Conservation (phyloP, 768 basidiomycete genomes). For the Lentinula sp. region DNA sequence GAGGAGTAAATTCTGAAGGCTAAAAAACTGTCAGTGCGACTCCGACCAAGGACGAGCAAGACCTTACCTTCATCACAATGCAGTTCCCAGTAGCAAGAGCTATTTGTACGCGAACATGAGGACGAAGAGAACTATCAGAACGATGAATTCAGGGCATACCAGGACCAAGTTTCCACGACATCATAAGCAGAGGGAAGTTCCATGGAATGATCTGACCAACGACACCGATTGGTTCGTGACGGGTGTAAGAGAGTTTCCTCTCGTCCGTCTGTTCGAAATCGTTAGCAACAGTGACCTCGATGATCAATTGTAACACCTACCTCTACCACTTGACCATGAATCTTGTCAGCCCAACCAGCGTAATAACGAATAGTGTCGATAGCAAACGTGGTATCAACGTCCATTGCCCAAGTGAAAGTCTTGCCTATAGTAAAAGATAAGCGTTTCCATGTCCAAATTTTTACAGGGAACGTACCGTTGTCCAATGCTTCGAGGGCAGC, state of each 20-base stretch:
- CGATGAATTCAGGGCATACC: background rate
- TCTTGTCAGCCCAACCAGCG: slow-evolving; percentile 50
- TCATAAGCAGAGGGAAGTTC: slow-evolving; percentile 26
- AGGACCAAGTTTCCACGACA: slow-evolving; percentile 57
- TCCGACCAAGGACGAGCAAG: too few relatives aligned
- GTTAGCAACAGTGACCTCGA: background rate
- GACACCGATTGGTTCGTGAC: slow-evolving; percentile 57
- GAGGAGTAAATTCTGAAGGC: slow-evolving; percentile 56
- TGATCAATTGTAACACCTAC: background rate
- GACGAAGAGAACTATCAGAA: slow-evolving; percentile 25
- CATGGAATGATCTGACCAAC: slow-evolving; percentile 38
- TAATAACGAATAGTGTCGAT: slow-evolving; percentile 38
- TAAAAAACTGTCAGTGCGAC: slow-evolving; percentile 13
- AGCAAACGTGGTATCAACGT: slow-evolving; percentile 14
- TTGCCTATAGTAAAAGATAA: slow-evolving; percentile 14
- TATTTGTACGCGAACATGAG: slow-evolving; percentile 37
- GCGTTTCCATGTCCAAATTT: too few relatives aligned
- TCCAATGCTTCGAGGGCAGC: slow-evolving; percentile 42
- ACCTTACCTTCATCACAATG: slow-evolving; percentile 34
- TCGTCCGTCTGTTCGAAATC: slow-evolving; percentile 9
- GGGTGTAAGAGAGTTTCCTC: slow-evolving; percentile 49
- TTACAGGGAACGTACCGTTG: slow-evolving; percentile 20
- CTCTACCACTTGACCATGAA: slow-evolving; percentile 35
- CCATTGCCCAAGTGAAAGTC: slow-evolving; percentile 12
- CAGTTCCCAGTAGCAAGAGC: slow-evolving; percentile 60